These are phyloP conservation scores for Ceratocystiopsis minuta DNA, from an alignment of 2,329 filamentous ascomycete genomes.

Conservation along the genomic window DNA sequence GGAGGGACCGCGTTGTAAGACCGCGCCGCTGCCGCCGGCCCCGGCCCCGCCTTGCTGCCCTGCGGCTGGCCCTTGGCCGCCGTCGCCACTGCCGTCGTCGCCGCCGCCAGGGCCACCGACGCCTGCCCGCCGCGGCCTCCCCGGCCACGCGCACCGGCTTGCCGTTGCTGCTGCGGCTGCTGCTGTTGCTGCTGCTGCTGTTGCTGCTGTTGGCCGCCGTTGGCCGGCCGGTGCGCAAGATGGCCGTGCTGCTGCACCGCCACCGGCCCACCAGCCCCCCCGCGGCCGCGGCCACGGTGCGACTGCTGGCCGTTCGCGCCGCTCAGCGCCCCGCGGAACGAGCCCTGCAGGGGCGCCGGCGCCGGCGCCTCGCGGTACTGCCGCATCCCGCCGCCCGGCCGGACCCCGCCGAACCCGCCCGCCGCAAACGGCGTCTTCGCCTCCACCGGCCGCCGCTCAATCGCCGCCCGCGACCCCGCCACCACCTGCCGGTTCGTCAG, in stretches of 20 bases:
- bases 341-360: slow-evolving; percentile 35
- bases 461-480: slow-evolving; percentile 40
- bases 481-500: slow-evolving; percentile 67
- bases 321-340: slow-evolving; percentile 38
- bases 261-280: slow-evolving; percentile 16
- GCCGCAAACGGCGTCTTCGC: slow-evolving; percentile 32
- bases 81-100: not conserved
- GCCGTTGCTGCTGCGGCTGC: slow-evolving; percentile 5
- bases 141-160: slow-evolving; percentile 1
- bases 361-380: slow-evolving; percentile 42
- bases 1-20: slow-evolving; percentile 41
- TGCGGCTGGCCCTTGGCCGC: not conserved
- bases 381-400: slow-evolving; percentile 34
- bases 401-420: slow-evolving; percentile 12
- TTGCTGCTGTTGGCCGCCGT: too few species aligned
- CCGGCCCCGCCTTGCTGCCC: slow-evolving; percentile 6
- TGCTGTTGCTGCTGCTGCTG: slow-evolving; percentile 9
- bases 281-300: slow-evolving; percentile 19
- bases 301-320: slow-evolving; percentile 14
- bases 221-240: too few species aligned
- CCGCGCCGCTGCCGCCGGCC: slow-evolving; percentile 14
- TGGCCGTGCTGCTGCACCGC: slow-evolving; percentile 6
- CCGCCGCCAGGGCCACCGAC: not conserved
- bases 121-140: not conserved
- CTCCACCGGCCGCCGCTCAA: slow-evolving; percentile 32